Conservation (phyloP, 495 filamentous ascomycete genomes). For the Choiromyces venosus region DNA sequence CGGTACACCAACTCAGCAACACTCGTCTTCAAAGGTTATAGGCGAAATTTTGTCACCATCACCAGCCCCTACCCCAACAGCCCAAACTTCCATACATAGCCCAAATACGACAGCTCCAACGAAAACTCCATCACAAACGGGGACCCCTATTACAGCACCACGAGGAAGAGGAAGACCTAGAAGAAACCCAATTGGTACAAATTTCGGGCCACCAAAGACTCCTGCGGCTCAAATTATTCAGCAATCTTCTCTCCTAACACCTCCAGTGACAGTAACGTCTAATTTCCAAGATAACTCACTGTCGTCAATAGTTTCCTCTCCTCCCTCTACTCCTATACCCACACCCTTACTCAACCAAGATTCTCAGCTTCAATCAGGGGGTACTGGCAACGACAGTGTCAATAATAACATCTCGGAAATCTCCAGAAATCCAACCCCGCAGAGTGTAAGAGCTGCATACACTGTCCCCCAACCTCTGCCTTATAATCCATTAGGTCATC, state of each 20-base stretch:
- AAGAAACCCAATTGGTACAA: neutral
- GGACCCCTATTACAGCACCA: neutral
- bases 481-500: neutral
- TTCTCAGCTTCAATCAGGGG: neutral
- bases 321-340: neutral
- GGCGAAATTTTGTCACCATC: neutral
- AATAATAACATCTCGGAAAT: neutral
- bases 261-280: neutral
- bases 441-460: slow-evolving; percentile 28
- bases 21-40: neutral
- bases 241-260: neutral
- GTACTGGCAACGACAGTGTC: neutral
- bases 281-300: neutral
- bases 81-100: neutral
- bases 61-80: neutral
- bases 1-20: neutral
- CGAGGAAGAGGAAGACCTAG: neutral
- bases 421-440: slow-evolving; percentile 26
- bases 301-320: neutral
- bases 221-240: neutral
- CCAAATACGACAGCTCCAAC: neutral
- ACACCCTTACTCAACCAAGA: neutral
- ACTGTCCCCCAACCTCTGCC: neutral
- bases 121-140: neutral
- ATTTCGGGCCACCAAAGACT: neutral